Evolutionary conservation across 1,139 yeast species (phyloP).

Genomic region (Yueomyces sp.): DNA sequence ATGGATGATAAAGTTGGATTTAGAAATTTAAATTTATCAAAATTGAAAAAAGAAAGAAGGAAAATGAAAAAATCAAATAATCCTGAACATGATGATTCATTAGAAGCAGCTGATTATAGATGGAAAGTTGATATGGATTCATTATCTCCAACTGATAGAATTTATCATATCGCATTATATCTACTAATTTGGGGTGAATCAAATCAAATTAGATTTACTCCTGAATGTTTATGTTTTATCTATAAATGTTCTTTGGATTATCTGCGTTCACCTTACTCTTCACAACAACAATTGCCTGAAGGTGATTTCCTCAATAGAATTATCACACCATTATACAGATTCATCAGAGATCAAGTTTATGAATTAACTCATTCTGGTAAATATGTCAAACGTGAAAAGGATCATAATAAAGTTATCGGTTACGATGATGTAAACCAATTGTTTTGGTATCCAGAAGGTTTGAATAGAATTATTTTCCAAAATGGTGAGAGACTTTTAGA

Average conservation of each 20-base stretch:
- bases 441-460: slow-evolving; percentile 99
- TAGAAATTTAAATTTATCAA: slow-evolving; percentile 70
- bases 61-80: slow-evolving; percentile 19
- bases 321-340: slow-evolving; percentile 83
- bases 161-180: slow-evolving; percentile 81
- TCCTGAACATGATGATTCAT: slow-evolving; percentile 75
- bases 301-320: slow-evolving; percentile 91
- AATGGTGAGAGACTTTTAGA: slow-evolving; percentile 90
- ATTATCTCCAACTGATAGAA: slow-evolving; percentile 63
- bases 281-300: slow-evolving; percentile 50
- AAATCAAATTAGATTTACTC: slow-evolving; percentile 88
- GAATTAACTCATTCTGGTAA: slow-evolving; percentile 81
- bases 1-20: slow-evolving; percentile 72
- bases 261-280: slow-evolving; percentile 75
- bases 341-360: slow-evolving; percentile 87
- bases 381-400: slow-evolving; percentile 93
- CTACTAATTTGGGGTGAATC: slow-evolving; percentile 97
- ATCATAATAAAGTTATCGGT: slow-evolving; percentile 88
- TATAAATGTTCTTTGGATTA: slow-evolving; percentile 90
- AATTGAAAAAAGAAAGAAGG: slow-evolving; percentile 12
- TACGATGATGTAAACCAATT: slow-evolving; percentile 97
- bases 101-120: slow-evolving; percentile 71
- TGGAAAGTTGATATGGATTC: slow-evolving; percentile 74
- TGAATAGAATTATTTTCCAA: slow-evolving; percentile 78
- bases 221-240: slow-evolving; percentile 86